Conservation (phyloP, 148 eudicot species). For the Polygonum maritimum region DNA sequence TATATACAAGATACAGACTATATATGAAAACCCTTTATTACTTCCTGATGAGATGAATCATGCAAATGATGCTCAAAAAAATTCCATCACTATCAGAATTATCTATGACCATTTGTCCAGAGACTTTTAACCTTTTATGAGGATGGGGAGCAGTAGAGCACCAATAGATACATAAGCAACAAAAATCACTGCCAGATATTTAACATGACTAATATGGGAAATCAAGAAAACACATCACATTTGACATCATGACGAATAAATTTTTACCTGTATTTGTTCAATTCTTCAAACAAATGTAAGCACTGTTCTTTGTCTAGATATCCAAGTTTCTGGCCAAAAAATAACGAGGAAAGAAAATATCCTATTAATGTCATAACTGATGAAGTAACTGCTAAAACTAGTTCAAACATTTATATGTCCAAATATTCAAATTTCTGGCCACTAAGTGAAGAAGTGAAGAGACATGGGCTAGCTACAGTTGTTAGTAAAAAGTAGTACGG, state of each 20-base stretch:
- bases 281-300: conserved; percentile 63
- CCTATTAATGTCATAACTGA: neutral
- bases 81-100: neutral
- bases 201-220: neutral
- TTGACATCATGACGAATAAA: neutral
- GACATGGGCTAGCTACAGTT: no score
- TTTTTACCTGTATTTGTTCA: conserved; percentile 80
- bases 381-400: conserved; percentile 21
- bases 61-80: neutral
- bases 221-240: neutral
- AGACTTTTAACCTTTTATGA: neutral
- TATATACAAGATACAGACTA: neutral
- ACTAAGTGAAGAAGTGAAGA: neutral
- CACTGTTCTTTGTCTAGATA: conserved; percentile 68
- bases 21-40: no score
- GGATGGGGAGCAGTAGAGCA: neutral
- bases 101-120: neutral
- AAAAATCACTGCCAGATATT: neutral
- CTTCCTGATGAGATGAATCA: neutral
- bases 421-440: conserved; percentile 43
- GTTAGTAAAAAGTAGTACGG: no score
- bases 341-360: conserved; percentile 5
- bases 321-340: conserved; percentile 33
- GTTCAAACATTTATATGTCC: conserved; percentile 41
- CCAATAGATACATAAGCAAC: neutral